These are phyloP conservation scores for Clonostachys byssicola DNA, from an alignment of 2,329 filamentous ascomycete species.

Conservation along the genomic window DNA sequence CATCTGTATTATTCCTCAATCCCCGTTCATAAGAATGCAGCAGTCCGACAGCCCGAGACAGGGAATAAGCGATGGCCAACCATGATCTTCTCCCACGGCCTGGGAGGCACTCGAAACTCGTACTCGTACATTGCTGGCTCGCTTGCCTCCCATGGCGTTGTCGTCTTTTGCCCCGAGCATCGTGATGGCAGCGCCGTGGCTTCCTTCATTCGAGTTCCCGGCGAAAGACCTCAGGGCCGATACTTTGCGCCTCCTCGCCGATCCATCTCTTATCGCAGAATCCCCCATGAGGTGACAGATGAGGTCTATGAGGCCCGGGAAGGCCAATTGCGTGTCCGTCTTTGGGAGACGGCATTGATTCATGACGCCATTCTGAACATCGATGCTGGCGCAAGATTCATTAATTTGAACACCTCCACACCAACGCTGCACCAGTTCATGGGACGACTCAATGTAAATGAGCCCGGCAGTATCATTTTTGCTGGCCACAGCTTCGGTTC, in stretches of 20 bases:
- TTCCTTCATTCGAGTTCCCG: conserved; percentile 64
- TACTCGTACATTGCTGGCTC: conserved; percentile 82
- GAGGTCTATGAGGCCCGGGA: conserved; percentile 67
- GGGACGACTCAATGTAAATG: conserved; percentile 60
- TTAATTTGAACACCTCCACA: conserved; percentile 49
- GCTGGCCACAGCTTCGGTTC: conserved; percentile 81
- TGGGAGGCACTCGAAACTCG: conserved; percentile 76
- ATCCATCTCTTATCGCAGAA: conserved; percentile 42
- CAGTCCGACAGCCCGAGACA: conserved; percentile 46
- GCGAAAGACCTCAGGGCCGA: conserved; percentile 25
- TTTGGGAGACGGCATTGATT: conserved; percentile 74
- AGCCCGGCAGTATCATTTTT: conserved; percentile 70
- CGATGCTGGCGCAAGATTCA: conserved; percentile 46
- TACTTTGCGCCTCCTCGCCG: conserved; percentile 14
- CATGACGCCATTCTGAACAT: conserved; percentile 66
- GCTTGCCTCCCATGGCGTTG: conserved; percentile 74
- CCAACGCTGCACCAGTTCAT: conserved; percentile 54
- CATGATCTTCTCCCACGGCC: conserved; percentile 80
- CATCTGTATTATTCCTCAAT: conserved; percentile 71
- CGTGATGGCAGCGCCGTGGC: conserved; percentile 76
- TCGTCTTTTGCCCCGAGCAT: conserved; percentile 80
- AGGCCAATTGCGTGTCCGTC: conserved; percentile 66
- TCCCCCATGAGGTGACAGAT: conserved; percentile 59
- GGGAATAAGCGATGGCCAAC: conserved; percentile 65
- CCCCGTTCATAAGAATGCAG: conserved; percentile 68